phyloP scores from a whole-genome alignment of 306 rosid species.

The Citrullus mucosospermus region DNA sequence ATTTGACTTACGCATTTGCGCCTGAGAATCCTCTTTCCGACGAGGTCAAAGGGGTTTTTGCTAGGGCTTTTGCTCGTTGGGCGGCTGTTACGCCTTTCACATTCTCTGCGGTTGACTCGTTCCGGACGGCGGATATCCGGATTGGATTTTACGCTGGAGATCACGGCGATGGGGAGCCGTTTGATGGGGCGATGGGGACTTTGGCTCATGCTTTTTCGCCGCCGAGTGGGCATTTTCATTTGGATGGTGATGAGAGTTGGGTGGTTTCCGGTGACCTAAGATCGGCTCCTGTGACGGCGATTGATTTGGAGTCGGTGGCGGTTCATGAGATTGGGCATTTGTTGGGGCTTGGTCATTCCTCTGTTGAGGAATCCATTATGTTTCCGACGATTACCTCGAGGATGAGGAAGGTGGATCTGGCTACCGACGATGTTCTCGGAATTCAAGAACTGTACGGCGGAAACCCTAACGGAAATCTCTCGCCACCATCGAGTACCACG shows the following conservation, averaged over 20 bases:
- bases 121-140: conserved; percentile 23
- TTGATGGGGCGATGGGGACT: conserved; percentile 70
- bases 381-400: conserved; percentile 53
- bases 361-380: conserved; percentile 66
- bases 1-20: conserved; percentile 49
- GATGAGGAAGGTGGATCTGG: conserved; percentile 51
- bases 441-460: conserved; percentile 57
- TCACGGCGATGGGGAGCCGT: conserved; percentile 87
- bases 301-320: conserved; percentile 76
- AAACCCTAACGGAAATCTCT: conserved; percentile 36
- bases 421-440: conserved; percentile 48
- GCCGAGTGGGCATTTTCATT: conserved; percentile 57
- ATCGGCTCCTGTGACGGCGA: conserved; percentile 24
- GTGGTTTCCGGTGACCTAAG: conserved; percentile 47
- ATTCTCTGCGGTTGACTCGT: conserved; percentile 27
- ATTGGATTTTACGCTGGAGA: conserved; percentile 58
- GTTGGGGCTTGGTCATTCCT: conserved; percentile 73
- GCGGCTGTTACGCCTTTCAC: conserved; percentile 46
- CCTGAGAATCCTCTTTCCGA: conserved; percentile 28
- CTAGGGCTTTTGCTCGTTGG: conserved; percentile 50
- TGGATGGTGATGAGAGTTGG: conserved; percentile 65
- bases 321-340: conserved; percentile 90
- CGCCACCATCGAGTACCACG: not conserved
- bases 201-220: conserved; percentile 87
- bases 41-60: conserved; percentile 32